These are phyloP conservation scores for Silene coronaria DNA, from an alignment of 179 eudicot genomes.

Conservation along the genomic window DNA sequence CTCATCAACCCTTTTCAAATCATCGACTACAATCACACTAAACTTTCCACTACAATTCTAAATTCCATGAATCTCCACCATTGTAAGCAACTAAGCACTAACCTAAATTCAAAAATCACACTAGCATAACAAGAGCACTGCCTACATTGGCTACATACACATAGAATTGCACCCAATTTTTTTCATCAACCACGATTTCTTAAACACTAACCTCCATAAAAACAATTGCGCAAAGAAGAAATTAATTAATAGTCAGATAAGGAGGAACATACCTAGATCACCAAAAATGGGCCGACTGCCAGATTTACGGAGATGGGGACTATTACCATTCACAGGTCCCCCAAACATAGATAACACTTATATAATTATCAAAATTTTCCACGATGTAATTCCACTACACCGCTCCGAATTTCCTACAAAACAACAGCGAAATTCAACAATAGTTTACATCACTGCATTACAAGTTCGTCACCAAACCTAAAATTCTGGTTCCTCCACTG, in stretches of 20 bases:
- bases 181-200: neutral
- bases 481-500: neutral
- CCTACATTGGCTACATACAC: neutral
- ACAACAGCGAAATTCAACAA: too few relatives aligned
- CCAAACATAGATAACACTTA: conserved; percentile 67
- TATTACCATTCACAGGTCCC: conserved; percentile 49
- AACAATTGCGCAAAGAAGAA: too few relatives aligned
- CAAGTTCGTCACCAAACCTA: too few relatives aligned
- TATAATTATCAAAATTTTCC: neutral
- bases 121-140: too few relatives aligned
- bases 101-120: too few relatives aligned
- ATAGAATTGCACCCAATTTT: neutral
- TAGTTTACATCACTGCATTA: too few relatives aligned
- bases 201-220: neutral
- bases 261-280: conserved; percentile 33
- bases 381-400: conserved; percentile 14
- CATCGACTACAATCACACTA: too few relatives aligned
- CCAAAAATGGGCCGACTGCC: conserved; percentile 67
- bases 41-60: too few relatives aligned
- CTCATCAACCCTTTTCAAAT: too few relatives aligned
- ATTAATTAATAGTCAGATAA: too few relatives aligned
- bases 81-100: too few relatives aligned
- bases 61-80: too few relatives aligned
- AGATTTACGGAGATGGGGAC: conserved; percentile 90
- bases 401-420: conserved; percentile 11